Evolutionary conservation across 31 red algal species (phyloP).

Genomic region (Asparagopsis taxiformis): DNA sequence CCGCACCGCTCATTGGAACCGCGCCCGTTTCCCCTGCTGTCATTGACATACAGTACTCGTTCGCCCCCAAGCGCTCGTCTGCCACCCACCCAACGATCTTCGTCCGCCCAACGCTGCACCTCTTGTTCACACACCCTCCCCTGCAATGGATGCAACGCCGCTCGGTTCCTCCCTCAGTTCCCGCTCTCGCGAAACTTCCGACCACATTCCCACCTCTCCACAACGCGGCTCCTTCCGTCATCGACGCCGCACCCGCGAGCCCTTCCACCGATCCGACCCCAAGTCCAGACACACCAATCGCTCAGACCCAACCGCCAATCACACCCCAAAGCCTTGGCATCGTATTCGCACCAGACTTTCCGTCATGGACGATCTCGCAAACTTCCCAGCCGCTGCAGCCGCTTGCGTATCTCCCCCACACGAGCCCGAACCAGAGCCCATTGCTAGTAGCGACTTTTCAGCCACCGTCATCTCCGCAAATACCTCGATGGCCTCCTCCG

Average conservation of each 20-base stretch:
- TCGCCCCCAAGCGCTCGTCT: too few species aligned
- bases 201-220: not conserved
- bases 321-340: conserved; percentile 3
- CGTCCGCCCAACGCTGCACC: not conserved
- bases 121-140: not conserved
- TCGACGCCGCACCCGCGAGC: conserved; percentile 7
- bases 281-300: conserved; percentile 11
- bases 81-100: not conserved
- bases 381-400: not conserved
- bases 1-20: too few species aligned
- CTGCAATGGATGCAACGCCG: not conserved
- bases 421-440: not conserved
- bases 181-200: conserved; percentile 8
- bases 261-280: too few species aligned
- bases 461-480: conserved; percentile 5
- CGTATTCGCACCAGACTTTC: conserved; percentile 40
- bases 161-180: conserved; percentile 17
- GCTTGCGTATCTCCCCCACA: not conserved
- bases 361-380: conserved; percentile 20
- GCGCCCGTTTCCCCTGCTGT: too few species aligned
- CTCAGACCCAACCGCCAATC: conserved; percentile 5
- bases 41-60: too few species aligned
- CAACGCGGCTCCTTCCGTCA: conserved; percentile 8
- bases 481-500: conserved; percentile 5
- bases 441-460: too few species aligned